Base-by-base conservation (phyloP, 306 rosid genomes). In the Cyclanthera cordifolia region DNA sequence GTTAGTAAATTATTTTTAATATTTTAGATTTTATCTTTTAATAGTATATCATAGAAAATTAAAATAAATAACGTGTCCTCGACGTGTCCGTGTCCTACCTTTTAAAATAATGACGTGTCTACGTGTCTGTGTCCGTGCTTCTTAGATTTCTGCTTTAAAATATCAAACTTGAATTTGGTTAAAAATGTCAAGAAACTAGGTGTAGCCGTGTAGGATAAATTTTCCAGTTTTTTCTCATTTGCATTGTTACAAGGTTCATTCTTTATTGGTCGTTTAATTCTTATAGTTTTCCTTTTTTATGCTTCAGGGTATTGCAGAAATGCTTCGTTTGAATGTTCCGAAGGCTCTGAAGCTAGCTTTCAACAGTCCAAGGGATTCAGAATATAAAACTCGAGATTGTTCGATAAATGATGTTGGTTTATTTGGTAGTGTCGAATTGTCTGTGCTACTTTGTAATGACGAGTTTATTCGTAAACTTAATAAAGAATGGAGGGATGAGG, bases 401-500 rank as follows among this genome's bases (percentile, higher is more conserved):
- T 77, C 91, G 51, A 86, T 93, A 53, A 69, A 54, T 30, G 91
- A 86, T 43, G 85, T 87, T 73, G 98, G 90, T 46, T 84, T 84
- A 27, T 92, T 81, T 47, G 83, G 89, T 53, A 85, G 88, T 69
- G 88, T 80, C 41, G 96, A 93, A 84, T 63, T 93, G 76, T 84
- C 88, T 0, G 80, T 89, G 79, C 87, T 93, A 76, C 88, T 93
- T 57, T 89, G 91, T 73, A 84, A 93, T 19, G 94, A 93, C 25
- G 83, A 82, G 25, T 86, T 93, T 80, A 92, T 92, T 52, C 72
- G 76, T 14, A 87, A 89, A 76, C 91, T 86, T 57, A 93, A 93
- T 60, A 89, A 83, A 73, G 98, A 93, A 73, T 93, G 95, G 98
- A 84, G 98, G 82, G 88, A 79, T 47, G 95, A 89, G 83, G 98